Base-by-base conservation (phyloP, 495 filamentous ascomycete species). In the Neurospora tetrasperma region DNA sequence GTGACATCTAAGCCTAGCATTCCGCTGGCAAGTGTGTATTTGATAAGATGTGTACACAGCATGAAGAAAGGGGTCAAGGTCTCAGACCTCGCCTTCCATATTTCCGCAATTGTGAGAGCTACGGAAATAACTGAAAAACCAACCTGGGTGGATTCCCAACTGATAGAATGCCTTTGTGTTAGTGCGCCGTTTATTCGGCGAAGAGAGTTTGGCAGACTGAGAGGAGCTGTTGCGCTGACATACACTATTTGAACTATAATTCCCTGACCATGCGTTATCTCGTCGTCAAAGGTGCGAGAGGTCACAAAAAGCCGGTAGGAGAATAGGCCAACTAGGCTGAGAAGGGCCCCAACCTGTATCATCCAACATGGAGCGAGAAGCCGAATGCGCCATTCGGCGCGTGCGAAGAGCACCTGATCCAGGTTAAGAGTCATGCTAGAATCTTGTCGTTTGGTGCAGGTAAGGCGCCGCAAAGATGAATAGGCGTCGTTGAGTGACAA, bases 191-290 rank as follows among this genome's bases (percentile, higher is more conserved):
- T 31, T 35, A 11, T 35, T 16, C 16, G 54, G 23, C 16, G 20
- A 14, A 62, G 20, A 4, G 10, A 16, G 16, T 12, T 41, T 66
- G 54, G 16, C 2, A 20, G 27, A 16, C 5, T 59, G 40, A 38
- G 42, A 27, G n/a, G 16, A 35, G 16, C 10, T 2, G 20, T 44
- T 42, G 3, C 20, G 3, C 2, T 12, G 1, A 82, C 84, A 71
- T 80, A 86, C 84, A 85, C 80, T 70, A 85, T 79, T 73, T 85
- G 83, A n/a, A 86, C 79, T 54, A 82, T 76, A 4, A 84, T 83
- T 16, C 79, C 69, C 14, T 76, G 48, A n/a, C 82, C 82, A 12
- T 74, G 71, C 40, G 78, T 76, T 14, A 82, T 75, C 31, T 79
- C 71, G 8, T 83, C 82, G 68, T 80, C 75, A 75, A 81, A 85